A percentile compares a stretch with the other conserved stretches of the same genome.
Conservation (phyloP, 2,329 filamentous ascomycete species). For the Pseudocercospora macadamiae region DNA sequence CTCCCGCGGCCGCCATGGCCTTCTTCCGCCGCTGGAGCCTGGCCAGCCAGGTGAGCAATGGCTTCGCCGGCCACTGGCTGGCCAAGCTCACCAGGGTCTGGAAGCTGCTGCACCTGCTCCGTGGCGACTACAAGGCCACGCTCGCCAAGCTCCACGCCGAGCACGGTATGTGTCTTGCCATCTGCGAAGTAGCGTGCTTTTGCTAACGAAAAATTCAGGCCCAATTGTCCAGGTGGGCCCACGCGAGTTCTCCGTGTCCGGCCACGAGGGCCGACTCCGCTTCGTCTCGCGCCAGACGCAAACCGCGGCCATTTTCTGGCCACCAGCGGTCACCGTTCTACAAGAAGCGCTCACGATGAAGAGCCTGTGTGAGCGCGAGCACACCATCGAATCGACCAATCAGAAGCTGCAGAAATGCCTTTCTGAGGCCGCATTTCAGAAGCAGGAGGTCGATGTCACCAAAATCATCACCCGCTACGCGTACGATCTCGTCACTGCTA, state of each 20-base stretch:
- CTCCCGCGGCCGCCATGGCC: neutral
- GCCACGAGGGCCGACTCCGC: neutral
- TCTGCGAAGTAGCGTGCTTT: neutral
- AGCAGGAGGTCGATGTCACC: conserved; percentile 19
- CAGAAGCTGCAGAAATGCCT: conserved; percentile 16
- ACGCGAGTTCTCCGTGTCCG: conserved; percentile 8
- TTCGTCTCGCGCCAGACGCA: neutral
- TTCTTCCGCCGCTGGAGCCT: too few species aligned
- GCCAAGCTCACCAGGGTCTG: conserved; percentile 28
- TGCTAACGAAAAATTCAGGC: conserved; percentile 12
- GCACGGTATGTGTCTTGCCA: conserved; percentile 13
- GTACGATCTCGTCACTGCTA: conserved; percentile 29
- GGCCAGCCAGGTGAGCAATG: conserved; percentile 11
- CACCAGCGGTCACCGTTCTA: neutral
- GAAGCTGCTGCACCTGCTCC: conserved; percentile 25
- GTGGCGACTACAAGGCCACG: conserved; percentile 23
- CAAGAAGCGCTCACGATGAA: conserved; percentile 17
- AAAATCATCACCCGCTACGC: conserved; percentile 25
- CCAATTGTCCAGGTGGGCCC: conserved; percentile 25
- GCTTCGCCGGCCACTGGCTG: conserved; percentile 25
- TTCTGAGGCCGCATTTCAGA: conserved; percentile 1
- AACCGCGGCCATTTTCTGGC: neutral
- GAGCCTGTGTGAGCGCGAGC: conserved; percentile 22
- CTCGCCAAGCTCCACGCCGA: conserved; percentile 21
- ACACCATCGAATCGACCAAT: conserved; percentile 26